These are phyloP conservation scores for Westerdykella ornata DNA, from an alignment of 2,329 filamentous ascomycete species.

Conservation along the genomic window DNA sequence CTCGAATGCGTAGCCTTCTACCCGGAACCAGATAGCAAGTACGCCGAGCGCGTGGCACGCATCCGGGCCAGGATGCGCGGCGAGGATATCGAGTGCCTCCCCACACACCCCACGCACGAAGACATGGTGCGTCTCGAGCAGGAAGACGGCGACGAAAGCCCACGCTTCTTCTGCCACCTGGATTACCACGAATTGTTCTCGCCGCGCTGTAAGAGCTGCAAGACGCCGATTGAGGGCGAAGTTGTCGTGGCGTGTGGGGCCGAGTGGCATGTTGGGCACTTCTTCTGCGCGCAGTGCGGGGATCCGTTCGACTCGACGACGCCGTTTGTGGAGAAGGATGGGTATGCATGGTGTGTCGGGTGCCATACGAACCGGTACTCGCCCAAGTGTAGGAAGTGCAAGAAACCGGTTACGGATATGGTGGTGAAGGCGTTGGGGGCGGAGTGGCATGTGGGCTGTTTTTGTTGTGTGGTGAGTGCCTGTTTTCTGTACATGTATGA, in stretches of 20 bases:
- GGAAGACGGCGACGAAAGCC: conserved; percentile 58
- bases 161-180: conserved; percentile 94
- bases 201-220: conserved; percentile 90
- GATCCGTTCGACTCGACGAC: conserved; percentile 61
- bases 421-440: conserved; percentile 82
- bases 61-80: conserved; percentile 56
- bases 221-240: conserved; percentile 91
- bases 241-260: conserved; percentile 86
- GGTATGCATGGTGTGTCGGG: conserved; percentile 91
- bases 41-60: conserved; percentile 65
- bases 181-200: conserved; percentile 95
- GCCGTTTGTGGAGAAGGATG: conserved; percentile 95
- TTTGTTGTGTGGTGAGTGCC: conserved; percentile 60
- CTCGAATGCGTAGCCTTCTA: conserved; percentile 96
- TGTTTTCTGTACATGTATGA: background rate
- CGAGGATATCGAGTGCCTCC: conserved; percentile 42
- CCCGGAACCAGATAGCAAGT: conserved; percentile 71
- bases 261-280: conserved; percentile 97
- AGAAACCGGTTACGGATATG: conserved; percentile 75
- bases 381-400: conserved; percentile 82
- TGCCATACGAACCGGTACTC: conserved; percentile 90
- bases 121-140: conserved; percentile 52
- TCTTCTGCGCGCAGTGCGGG: conserved; percentile 98
- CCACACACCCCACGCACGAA: conserved; percentile 46
- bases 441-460: conserved; percentile 93